These are phyloP conservation scores for Eimeria brunetti DNA, from an alignment of 169 alveolate species.

Conservation along the genomic window DNA sequence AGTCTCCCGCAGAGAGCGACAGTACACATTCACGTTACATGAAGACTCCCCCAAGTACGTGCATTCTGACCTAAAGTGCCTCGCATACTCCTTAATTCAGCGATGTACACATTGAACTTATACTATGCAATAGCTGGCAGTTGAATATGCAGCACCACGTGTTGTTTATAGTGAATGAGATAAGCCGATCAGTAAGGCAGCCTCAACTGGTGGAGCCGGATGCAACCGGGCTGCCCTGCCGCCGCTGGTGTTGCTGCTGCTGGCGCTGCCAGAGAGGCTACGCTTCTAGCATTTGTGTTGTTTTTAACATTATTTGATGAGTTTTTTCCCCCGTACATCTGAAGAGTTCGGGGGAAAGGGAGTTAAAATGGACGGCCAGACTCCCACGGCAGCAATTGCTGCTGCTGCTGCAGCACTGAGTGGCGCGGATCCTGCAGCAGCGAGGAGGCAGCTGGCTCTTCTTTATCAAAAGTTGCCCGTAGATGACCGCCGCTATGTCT, in stretches of 20 bases:
- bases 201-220: conserved; percentile 19
- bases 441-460: conserved; percentile 55
- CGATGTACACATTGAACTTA: too few species aligned
- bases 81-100: too few species aligned
- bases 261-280: not conserved
- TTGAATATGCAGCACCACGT: too few species aligned
- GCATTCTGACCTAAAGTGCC: too few species aligned
- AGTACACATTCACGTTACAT: too few species aligned
- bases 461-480: conserved; percentile 66
- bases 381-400: conserved; percentile 59
- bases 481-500: conserved; percentile 72
- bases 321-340: not conserved
- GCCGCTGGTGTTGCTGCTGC: conserved; percentile 3
- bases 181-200: too few species aligned
- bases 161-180: too few species aligned
- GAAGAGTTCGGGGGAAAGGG: not conserved
- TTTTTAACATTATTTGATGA: not conserved
- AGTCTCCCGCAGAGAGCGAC: too few species aligned
- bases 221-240: conserved; percentile 34
- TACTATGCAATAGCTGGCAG: too few species aligned
- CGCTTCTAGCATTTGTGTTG: not conserved
- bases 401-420: conserved; percentile 52
- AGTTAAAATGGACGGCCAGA: conserved; percentile 13
- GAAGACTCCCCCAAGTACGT: too few species aligned
- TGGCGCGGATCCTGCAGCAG: conserved; percentile 57